Base-by-base conservation (phyloP, 2,329 filamentous ascomycete species). In the Nothophoma quercina region DNA sequence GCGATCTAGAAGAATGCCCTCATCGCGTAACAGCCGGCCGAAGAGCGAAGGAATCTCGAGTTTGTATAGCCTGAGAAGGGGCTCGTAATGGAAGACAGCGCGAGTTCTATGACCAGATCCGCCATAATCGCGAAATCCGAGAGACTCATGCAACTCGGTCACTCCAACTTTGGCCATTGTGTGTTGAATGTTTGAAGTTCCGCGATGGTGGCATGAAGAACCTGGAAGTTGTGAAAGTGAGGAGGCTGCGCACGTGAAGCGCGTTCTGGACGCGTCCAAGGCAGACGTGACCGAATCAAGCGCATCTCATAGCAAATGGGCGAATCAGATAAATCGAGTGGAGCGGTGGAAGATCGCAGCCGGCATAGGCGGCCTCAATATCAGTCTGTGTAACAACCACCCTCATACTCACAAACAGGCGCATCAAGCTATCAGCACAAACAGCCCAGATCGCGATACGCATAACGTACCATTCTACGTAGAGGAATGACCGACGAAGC, bases 1-100 rank as follows among this genome's bases (percentile, higher is more conserved):
- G 29, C 51, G 45, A 21, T 57, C 33, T 15, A 61, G 38, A 7
- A 35, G 18, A 1, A 28, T 29, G 9, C 28, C 51, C 23, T 55
- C 38, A 29, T 63, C 41, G 18, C 47, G 48, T 2, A 53, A n/a
- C 7, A 56, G 39, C 9, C 19, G 43, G 22, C 47, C 48, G 21
- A 61, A 58, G 4, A 63, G 49, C 7, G 35, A 21, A 13, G 46
- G 29, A 19, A 59, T 23, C 18, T 63, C 54, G 5, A 25, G 18
- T 32, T 44, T 56, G 41, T 55, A 55, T 4, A 63, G 39, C 21
- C 25, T 30, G 19, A 45, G 16, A 5, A 60, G 36, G 8, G 53
- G 39, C 15, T 56, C 36, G 19, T 55, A 42, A 13, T 41, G 29
- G n/a, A 33, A 48, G 29, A 48, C 16, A 7, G 35, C 22, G 13